A percentile compares a stretch with the other conserved stretches of the same genome.
These are phyloP conservation scores for Serendipita sp. DNA, from an alignment of 768 basidiomycete genomes.

Conservation along the genomic window DNA sequence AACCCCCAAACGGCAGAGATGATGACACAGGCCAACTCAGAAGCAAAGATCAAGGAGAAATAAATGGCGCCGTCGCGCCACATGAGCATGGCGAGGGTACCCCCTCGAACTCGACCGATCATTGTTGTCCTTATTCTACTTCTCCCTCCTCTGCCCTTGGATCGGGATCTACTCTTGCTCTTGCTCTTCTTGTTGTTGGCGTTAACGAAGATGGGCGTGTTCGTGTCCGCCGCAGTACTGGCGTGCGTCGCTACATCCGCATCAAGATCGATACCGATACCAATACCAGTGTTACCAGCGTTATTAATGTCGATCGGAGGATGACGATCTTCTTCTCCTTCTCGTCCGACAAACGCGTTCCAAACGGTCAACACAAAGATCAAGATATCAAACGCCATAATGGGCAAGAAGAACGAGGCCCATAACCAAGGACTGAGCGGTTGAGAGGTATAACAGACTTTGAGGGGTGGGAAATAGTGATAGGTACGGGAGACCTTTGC, in stretches of 20 bases:
- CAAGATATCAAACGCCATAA: not conserved
- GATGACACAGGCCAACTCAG: not conserved
- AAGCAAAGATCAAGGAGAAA: not conserved
- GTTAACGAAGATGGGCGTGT: too few relatives aligned
- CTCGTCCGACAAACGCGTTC: not conserved
- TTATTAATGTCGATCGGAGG: too few relatives aligned
- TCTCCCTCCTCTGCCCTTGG: too few relatives aligned
- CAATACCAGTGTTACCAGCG: too few relatives aligned
- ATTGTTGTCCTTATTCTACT: too few relatives aligned
- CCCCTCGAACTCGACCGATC: not conserved
- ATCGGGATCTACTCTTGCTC: too few relatives aligned
- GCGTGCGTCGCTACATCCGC: too few relatives aligned
- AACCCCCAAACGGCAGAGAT: not conserved
- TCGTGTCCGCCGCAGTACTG: too few relatives aligned
- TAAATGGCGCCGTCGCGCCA: slow-evolving; percentile 3
- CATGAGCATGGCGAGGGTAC: not conserved
- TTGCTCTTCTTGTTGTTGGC: too few relatives aligned
- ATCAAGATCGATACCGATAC: too few relatives aligned
- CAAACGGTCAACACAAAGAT: slow-evolving; percentile 1
- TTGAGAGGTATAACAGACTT: not conserved
- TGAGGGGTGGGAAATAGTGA: not conserved
- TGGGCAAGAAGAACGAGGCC: not conserved
- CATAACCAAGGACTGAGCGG: not conserved
- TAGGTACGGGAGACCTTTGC: not conserved
- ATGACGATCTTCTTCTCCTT: not conserved